These are phyloP conservation scores for Backusella sp. DNA, from an alignment of 192 early-diverging fungal species.

Conservation along the genomic window DNA sequence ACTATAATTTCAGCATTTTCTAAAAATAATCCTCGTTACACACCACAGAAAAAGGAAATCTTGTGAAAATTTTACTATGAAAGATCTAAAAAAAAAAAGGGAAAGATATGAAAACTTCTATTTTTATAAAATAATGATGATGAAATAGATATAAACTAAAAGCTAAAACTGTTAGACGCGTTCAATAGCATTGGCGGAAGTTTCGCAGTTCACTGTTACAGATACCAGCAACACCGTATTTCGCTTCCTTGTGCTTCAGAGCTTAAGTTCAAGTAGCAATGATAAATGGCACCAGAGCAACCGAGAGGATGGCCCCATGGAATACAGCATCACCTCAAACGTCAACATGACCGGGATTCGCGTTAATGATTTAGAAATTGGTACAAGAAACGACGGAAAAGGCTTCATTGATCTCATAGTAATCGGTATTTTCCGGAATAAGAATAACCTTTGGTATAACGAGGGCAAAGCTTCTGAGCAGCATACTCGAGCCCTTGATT, in stretches of 20 bases:
- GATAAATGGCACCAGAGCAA: constrained; percentile 72
- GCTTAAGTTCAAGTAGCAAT: constrained; percentile 78
- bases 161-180: constrained; percentile 36
- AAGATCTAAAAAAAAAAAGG: neutral
- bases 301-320: constrained; percentile 78
- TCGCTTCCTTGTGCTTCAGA: constrained; percentile 68
- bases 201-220: constrained; percentile 62
- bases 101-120: neutral
- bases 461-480: constrained; percentile 69
- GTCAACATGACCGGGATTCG: constrained; percentile 81
- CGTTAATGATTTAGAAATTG: constrained; percentile 77
- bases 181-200: constrained; percentile 21
- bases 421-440: constrained; percentile 61
- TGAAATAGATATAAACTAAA: neutral
- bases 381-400: constrained; percentile 84
- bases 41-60: constrained; percentile 3
- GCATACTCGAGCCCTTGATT: constrained; percentile 60
- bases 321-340: constrained; percentile 96
- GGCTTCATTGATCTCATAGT: constrained; percentile 81
- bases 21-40: neutral
- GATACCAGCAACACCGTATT: constrained; percentile 88
- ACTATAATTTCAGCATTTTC: constrained; percentile 4
- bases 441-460: constrained; percentile 72
- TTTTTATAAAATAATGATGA: neutral
- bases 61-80: neutral